Evolutionary conservation across 306 rosid genomes (phyloP).

Genomic region (Inga laurina): DNA sequence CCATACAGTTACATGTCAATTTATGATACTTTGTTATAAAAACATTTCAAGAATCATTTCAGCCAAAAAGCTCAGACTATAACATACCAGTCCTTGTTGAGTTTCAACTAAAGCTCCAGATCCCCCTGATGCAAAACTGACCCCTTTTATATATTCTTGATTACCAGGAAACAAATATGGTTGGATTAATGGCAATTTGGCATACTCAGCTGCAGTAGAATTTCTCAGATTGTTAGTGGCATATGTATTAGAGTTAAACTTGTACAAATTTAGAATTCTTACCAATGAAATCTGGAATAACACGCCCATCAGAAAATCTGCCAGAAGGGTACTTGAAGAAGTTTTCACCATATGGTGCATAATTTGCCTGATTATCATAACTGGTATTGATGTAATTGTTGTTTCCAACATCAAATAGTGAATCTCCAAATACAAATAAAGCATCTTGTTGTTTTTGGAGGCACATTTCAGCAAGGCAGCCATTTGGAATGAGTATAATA

Average conservation of each 20-base stretch:
- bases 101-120: slow-evolving; percentile 67
- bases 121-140: slow-evolving; percentile 71
- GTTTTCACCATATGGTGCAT: not conserved
- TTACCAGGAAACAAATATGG: slow-evolving; percentile 51
- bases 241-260: not conserved
- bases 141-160: slow-evolving; percentile 42
- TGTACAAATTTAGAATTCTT: not conserved
- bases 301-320: slow-evolving; percentile 54
- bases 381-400: not conserved
- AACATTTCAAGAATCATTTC: not conserved
- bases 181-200: slow-evolving; percentile 40
- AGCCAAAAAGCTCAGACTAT: not conserved
- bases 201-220: slow-evolving; percentile 58
- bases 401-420: not conserved
- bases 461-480: not conserved
- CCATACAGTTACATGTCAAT: not conserved
- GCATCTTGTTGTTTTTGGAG: not conserved
- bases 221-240: not conserved
- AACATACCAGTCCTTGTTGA: slow-evolving; percentile 42
- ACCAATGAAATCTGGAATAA: slow-evolving; percentile 55
- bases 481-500: not conserved
- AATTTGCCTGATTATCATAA: not conserved
- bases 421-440: not conserved
- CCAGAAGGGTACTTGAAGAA: slow-evolving; percentile 49
- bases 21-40: not conserved